A percentile compares a stretch with the other conserved stretches of the same genome.
Evolutionary conservation across 2,329 filamentous ascomycete species (phyloP).

Genomic region (Camillea tinctor): DNA sequence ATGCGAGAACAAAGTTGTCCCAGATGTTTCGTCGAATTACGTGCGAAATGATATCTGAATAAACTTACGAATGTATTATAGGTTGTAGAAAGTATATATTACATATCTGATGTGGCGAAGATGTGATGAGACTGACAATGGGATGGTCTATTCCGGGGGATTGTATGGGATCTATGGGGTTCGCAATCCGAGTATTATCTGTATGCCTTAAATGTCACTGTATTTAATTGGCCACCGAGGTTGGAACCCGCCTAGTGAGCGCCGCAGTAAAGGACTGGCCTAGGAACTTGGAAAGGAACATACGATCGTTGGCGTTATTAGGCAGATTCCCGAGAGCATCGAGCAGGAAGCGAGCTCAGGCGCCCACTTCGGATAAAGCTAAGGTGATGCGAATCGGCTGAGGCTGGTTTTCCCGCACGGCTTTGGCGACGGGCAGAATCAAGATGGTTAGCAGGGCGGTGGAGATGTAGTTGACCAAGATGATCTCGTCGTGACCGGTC

Average conservation of each 20-base stretch:
- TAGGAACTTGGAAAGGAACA: slow-evolving; percentile 30
- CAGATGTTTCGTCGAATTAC: too few relatives aligned
- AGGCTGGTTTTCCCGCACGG: background rate
- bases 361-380: slow-evolving; percentile 1
- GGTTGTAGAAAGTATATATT: too few relatives aligned
- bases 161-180: too few relatives aligned
- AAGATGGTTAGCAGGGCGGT: slow-evolving; percentile 5
- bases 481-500: slow-evolving; percentile 6
- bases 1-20: too few relatives aligned
- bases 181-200: too few relatives aligned
- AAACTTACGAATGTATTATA: too few relatives aligned
- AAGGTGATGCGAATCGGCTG: slow-evolving; percentile 6
- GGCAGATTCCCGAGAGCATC: slow-evolving; percentile 14
- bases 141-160: too few relatives aligned
- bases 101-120: too few relatives aligned
- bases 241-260: slow-evolving; percentile 26
- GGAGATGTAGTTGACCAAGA: slow-evolving; percentile 10
- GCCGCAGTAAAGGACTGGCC: slow-evolving; percentile 33
- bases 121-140: too few relatives aligned
- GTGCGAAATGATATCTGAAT: too few relatives aligned
- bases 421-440: slow-evolving; percentile 3
- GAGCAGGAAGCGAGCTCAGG: slow-evolving; percentile 4
- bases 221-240: slow-evolving; percentile 16
- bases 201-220: too few relatives aligned
- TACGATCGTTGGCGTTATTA: slow-evolving; percentile 6